These are phyloP conservation scores for Picochlorum sp. DNA, from an alignment of 139 green algal genomes.

Conservation along the genomic window DNA sequence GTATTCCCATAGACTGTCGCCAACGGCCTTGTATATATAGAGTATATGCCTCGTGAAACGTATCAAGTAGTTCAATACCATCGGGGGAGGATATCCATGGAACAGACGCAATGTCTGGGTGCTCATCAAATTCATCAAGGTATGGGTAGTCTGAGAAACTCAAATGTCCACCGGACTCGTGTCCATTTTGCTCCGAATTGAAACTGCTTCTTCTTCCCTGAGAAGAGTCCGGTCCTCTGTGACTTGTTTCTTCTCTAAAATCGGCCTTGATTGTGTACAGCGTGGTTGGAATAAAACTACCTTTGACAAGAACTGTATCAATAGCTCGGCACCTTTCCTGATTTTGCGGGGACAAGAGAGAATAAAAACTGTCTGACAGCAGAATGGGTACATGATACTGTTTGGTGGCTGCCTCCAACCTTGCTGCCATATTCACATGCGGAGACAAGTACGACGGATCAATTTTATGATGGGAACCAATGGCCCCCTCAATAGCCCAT, in stretches of 20 bases:
- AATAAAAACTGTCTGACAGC: constrained; percentile 68
- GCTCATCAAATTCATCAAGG: constrained; percentile 62
- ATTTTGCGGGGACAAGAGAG: constrained; percentile 32
- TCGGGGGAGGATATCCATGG: constrained; percentile 2
- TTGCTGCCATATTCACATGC: constrained; percentile 94
- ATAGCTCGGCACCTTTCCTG: constrained; percentile 62
- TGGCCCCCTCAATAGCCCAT: constrained; percentile 95
- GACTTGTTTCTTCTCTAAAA: background rate
- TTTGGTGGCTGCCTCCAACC: constrained; percentile 92
- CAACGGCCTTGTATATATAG: constrained; percentile 68
- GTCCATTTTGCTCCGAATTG: background rate
- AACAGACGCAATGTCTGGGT: constrained; percentile 61
- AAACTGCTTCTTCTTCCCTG: background rate
- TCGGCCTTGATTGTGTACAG: constrained; percentile 74
- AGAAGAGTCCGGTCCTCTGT: background rate
- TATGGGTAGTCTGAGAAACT: constrained; percentile 28
- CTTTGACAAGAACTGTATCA: constrained; percentile 90
- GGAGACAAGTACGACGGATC: constrained; percentile 92
- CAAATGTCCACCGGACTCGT: background rate
- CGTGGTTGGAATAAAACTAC: constrained; percentile 65
- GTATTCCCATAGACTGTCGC: constrained; percentile 29
- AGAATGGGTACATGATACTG: constrained; percentile 74
- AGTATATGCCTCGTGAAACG: constrained; percentile 18
- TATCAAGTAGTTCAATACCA: no score
- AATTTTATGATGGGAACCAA: constrained; percentile 92